phyloP scores from a whole-genome alignment of 2,329 filamentous ascomycete genomes.

The Colletotrichum eleusines region DNA sequence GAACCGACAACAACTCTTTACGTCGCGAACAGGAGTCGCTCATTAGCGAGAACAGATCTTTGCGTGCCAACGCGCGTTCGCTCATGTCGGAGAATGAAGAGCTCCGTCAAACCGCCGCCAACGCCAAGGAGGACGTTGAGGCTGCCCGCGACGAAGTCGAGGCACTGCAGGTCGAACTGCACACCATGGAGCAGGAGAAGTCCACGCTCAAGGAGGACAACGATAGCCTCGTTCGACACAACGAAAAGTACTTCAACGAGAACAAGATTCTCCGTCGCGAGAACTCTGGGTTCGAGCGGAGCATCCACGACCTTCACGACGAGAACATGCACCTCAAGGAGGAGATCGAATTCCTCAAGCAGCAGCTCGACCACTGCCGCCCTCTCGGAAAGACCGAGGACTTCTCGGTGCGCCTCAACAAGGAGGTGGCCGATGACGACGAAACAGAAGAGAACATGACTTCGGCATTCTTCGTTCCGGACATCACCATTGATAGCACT shows the following conservation, averaged over 20 bases:
- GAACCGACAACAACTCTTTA: conserved; percentile 56
- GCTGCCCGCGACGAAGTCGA: conserved; percentile 56
- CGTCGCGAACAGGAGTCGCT: conserved; percentile 59
- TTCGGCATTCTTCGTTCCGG: conserved; percentile 69
- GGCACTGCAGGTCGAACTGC: conserved; percentile 53
- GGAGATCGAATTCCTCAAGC: conserved; percentile 60
- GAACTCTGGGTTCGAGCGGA: conserved; percentile 62
- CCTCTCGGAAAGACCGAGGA: conserved; percentile 53
- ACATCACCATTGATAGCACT: conserved; percentile 66
- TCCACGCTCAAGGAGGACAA: conserved; percentile 63
- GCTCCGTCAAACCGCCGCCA: conserved; percentile 57
- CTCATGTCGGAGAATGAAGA: conserved; percentile 59
- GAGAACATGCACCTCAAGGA: conserved; percentile 61
- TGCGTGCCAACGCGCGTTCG: conserved; percentile 56
- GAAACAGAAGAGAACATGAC: conserved; percentile 64
- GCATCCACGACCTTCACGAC: conserved; percentile 58
- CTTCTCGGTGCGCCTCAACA: conserved; percentile 48
- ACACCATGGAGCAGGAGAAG: conserved; percentile 58
- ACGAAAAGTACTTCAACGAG: conserved; percentile 67
- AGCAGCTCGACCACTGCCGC: conserved; percentile 58
- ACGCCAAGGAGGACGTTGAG: conserved; percentile 57
- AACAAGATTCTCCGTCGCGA: conserved; percentile 63
- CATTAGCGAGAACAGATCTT: conserved; percentile 58
- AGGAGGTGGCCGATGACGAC: conserved; percentile 51
- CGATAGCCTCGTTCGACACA: conserved; percentile 64